Evolutionary conservation across 1,284 basidiomycete genomes (phyloP).

Genomic region (Porogramme epimiltina): DNA sequence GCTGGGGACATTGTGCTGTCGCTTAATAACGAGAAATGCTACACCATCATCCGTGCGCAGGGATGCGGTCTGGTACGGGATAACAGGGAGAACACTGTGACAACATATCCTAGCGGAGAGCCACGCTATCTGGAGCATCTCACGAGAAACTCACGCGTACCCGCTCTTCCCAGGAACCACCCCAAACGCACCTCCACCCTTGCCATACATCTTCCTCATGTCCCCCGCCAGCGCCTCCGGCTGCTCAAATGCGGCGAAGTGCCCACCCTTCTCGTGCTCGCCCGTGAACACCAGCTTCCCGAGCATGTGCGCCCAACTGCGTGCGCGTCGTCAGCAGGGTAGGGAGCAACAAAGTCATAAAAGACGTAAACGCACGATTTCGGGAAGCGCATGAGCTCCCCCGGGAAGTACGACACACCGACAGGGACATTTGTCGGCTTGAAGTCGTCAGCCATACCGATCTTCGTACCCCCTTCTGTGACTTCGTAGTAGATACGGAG

Average conservation of each 20-base stretch:
- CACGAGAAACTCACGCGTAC: conserved; percentile 4
- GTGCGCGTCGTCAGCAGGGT: neutral
- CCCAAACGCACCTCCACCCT: conserved; percentile 17
- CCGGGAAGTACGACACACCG: conserved; percentile 51
- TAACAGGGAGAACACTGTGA: too few species aligned
- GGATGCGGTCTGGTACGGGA: conserved; percentile 87
- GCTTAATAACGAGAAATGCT: conserved; percentile 75
- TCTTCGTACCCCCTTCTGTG: neutral
- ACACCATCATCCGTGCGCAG: conserved; percentile 80
- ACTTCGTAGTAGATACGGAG: conserved; percentile 55
- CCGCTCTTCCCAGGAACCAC: conserved; percentile 15
- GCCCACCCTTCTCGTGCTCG: conserved; percentile 29
- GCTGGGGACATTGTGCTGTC: conserved; percentile 90
- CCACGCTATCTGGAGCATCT: too few species aligned
- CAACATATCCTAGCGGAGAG: too few species aligned
- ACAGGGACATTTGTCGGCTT: conserved; percentile 38
- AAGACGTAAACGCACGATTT: conserved; percentile 35
- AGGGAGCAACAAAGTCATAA: neutral
- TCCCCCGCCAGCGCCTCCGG: conserved; percentile 29
- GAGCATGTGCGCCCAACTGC: conserved; percentile 24
- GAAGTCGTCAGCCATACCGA: too few species aligned
- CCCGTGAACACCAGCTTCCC: conserved; percentile 29
- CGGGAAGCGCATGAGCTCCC: conserved; percentile 41
- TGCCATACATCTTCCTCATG: conserved; percentile 27
- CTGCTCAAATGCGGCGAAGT: conserved; percentile 33